Evolutionary conservation across 2,329 filamentous ascomycete species (phyloP), one percentile per base, ranked within the genome.

Genomic region (Sporothrix dimorphospora): DNA sequence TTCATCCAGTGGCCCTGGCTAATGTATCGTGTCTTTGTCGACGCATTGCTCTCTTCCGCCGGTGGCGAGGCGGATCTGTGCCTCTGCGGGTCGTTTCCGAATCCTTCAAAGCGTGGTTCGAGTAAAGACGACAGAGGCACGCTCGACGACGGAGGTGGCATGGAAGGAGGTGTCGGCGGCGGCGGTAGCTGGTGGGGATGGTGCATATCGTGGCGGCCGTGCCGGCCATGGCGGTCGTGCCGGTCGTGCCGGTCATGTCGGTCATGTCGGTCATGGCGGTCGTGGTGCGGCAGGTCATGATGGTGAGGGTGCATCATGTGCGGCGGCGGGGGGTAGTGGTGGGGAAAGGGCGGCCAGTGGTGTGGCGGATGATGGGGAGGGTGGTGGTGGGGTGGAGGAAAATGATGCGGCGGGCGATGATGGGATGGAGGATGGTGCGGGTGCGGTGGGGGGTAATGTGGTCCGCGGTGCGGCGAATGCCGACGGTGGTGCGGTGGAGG

Each of bases 1-100:
- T 75, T 87, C n/a, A 88, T 82, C 84, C 86, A 89, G 75, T 89
- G 86, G 40, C 85, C 88, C 75, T 84, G 84, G 0, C 88, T 88
- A 75, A 89, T 87, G 0, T 89, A 76, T 0, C 87, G 82, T 0
- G 84, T 85, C 76, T 90, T 90, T 73, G 14, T 30, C 27, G 63
- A 40, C 74, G 67, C 30, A 38, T 9, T 27, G 6, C 74, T 69
- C 40, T 57, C 63, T 27, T 71, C 71, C 8, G 57, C 16, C 2
- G 42, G n/a, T 9, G 63, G 45, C 16, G 65, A 63, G 7, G 47
- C 65, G 9, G 51, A 66, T 16, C 40, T 61, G 27, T 51, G 71
- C 49, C 47, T 69, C 21, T 40, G 40, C 2, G 40, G 59, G 27
- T 66, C 61, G 30, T 34, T 34, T 2, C 53, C 49, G n/a, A 45